These are phyloP conservation scores for Sphaerosporella brunnea DNA, from an alignment of 495 filamentous ascomycete species.

Conservation along the genomic window DNA sequence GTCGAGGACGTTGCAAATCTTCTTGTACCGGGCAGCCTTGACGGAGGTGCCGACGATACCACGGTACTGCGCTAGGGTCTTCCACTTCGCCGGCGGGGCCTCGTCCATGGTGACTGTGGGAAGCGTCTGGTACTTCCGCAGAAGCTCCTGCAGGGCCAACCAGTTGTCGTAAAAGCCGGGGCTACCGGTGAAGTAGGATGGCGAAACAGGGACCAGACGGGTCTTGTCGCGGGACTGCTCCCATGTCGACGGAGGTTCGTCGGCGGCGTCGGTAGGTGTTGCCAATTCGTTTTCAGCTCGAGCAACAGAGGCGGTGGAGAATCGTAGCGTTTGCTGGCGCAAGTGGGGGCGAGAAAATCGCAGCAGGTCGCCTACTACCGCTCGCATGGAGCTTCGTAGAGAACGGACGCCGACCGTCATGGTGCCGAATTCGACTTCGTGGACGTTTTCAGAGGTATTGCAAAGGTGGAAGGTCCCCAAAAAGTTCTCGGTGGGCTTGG, in stretches of 20 bases:
- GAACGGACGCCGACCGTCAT: slow-evolving; percentile 14
- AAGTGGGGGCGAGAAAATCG: slow-evolving; percentile 11
- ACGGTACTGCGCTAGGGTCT: slow-evolving; percentile 57
- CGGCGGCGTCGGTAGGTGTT: too few relatives aligned
- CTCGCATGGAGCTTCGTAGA: slow-evolving; percentile 12
- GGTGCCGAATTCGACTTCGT: slow-evolving; percentile 7
- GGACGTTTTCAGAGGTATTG: slow-evolving; percentile 3
- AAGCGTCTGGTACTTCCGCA: slow-evolving; percentile 50
- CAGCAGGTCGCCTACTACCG: slow-evolving; percentile 3
- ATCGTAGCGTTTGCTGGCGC: slow-evolving; percentile 13
- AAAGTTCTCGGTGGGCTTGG: slow-evolving; percentile 4
- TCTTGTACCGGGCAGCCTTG: slow-evolving; percentile 59
- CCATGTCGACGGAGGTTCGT: slow-evolving; percentile 7
- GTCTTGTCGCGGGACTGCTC: slow-evolving; percentile 27
- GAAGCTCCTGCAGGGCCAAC: slow-evolving; percentile 50
- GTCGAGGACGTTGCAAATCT: slow-evolving; percentile 55
- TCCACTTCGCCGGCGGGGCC: slow-evolving; percentile 68
- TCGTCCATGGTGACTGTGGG: slow-evolving; percentile 45
- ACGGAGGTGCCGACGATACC: slow-evolving; percentile 57
- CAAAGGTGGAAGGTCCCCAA: slow-evolving; percentile 3
- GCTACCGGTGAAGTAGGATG: slow-evolving; percentile 80
- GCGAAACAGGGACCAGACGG: slow-evolving; percentile 64
- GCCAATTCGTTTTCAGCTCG: too few relatives aligned
- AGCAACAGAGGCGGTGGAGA: slow-evolving; percentile 14
- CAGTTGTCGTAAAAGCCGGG: slow-evolving; percentile 74